Evolutionary conservation across 345 rosid species (phyloP).

Genomic region (Euphorbia pulcherrima): DNA sequence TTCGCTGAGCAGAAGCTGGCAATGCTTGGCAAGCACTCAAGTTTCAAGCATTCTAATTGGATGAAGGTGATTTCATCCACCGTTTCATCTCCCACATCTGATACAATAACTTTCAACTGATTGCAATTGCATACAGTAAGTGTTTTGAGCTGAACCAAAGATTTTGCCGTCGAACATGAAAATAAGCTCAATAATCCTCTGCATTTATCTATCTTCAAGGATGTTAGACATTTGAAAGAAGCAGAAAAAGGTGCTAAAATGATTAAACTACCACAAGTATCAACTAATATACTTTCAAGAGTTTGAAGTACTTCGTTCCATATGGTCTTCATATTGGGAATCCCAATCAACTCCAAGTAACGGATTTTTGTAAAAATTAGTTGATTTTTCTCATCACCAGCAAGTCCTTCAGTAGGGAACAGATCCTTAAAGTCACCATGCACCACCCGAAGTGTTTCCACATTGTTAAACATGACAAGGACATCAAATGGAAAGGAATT

Average conservation of each 20-base stretch:
- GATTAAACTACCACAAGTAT: neutral
- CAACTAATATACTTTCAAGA: constrained; percentile 9
- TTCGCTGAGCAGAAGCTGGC: neutral
- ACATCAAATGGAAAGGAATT: neutral
- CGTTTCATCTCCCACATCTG: neutral
- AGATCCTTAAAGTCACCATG: neutral
- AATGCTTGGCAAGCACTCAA: neutral
- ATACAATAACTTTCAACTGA: constrained; percentile 9
- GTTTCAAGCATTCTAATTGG: neutral
- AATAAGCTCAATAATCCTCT: neutral
- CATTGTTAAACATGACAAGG: constrained; percentile 1
- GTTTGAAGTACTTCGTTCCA: constrained; percentile 13
- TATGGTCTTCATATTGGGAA: neutral
- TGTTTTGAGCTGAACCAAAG: neutral
- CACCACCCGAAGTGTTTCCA: neutral
- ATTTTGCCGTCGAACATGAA: neutral
- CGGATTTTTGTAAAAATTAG: neutral
- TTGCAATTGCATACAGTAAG: constrained; percentile 6
- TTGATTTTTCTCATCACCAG: neutral
- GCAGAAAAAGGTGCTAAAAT: neutral
- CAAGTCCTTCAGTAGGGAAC: neutral
- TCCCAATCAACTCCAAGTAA: rapidly evolving
- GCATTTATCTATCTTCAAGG: neutral
- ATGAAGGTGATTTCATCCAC: neutral
- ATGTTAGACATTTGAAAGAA: constrained; percentile 6